A percentile compares a stretch with the other conserved stretches of the same genome.
Evolutionary conservation across 2,329 filamentous ascomycete species (phyloP).

Genomic region (Celoporthe dispersa): DNA sequence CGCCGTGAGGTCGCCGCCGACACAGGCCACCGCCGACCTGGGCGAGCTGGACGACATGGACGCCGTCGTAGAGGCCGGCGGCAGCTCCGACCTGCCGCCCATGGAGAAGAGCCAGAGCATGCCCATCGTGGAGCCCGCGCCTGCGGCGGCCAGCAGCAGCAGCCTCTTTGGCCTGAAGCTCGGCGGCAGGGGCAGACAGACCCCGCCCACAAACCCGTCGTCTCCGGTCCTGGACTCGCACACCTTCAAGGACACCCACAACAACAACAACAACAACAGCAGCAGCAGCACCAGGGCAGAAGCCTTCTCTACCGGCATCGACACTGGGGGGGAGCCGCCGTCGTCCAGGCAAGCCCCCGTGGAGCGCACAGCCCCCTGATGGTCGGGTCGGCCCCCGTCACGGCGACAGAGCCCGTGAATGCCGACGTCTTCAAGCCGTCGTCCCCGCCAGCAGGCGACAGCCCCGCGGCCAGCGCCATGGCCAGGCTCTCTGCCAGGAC

Average conservation of each 20-base stretch:
- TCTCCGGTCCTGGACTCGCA: conserved; percentile 18
- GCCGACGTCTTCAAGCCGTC: conserved; percentile 66
- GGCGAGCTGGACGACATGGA: conserved; percentile 55
- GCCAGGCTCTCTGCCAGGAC: conserved; percentile 69
- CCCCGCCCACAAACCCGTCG: conserved; percentile 19
- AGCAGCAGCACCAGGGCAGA: conserved; percentile 37
- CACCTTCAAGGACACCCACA: conserved; percentile 7
- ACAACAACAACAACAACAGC: too few relatives aligned
- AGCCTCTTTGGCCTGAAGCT: conserved; percentile 58
- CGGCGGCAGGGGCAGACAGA: conserved; percentile 40
- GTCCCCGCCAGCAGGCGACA: conserved; percentile 60
- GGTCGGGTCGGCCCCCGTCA: conserved; percentile 64
- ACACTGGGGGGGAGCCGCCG: conserved; percentile 46
- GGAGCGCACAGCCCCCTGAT: conserved; percentile 64
- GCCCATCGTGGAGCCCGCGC: conserved; percentile 47
- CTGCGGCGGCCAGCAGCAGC: too few relatives aligned
- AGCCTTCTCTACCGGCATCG: conserved; percentile 53
- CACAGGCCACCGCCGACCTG: conserved; percentile 46
- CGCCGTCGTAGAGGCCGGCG: conserved; percentile 45
- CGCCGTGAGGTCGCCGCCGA: conserved; percentile 42
- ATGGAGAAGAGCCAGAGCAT: conserved; percentile 62
- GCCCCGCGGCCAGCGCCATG: conserved; percentile 66
- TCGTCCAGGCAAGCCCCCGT: conserved; percentile 38
- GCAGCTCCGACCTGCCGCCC: conserved; percentile 46
- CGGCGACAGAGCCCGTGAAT: conserved; percentile 69